Evolutionary conservation across 106 monocot species (phyloP).

Genomic region (Phalaenopsis aphrodite): DNA sequence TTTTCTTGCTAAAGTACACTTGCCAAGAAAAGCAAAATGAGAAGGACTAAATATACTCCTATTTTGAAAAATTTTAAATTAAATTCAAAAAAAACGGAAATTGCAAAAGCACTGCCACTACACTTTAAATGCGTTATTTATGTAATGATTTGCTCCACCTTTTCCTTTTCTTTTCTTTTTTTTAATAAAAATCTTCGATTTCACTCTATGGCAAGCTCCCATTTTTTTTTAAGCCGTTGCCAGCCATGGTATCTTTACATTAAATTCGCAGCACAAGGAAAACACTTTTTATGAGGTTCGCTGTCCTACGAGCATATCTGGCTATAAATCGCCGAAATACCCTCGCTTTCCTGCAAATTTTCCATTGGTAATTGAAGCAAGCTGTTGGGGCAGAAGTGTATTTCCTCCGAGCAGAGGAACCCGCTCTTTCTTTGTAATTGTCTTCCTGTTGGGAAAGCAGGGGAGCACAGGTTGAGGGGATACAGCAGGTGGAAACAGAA

Average conservation of each 20-base stretch:
- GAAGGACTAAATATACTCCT: neutral
- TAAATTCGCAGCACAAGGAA: conserved; percentile 4
- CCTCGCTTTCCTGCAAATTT: neutral
- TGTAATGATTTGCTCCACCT: neutral
- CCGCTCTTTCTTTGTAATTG: conserved; percentile 10
- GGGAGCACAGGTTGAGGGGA: neutral
- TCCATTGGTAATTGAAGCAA: neutral
- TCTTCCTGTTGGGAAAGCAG: neutral
- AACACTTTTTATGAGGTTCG: neutral
- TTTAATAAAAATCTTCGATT: neutral
- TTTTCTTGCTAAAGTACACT: neutral
- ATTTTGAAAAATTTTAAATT: neutral
- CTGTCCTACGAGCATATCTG: neutral
- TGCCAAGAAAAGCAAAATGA: neutral
- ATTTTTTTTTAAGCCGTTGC: neutral
- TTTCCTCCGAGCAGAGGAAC: neutral
- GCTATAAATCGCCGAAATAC: neutral
- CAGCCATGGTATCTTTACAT: neutral
- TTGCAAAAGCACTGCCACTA: neutral
- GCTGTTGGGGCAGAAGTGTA: neutral
- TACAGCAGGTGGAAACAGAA: neutral
- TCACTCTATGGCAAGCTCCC: neutral
- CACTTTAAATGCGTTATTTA: conserved; percentile 8
- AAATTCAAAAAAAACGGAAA: neutral
- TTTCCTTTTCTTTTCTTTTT: neutral